A percentile compares a stretch with the other conserved stretches of the same genome.
These are phyloP conservation scores for Erythrophleum fordii DNA, from an alignment of 306 rosid genomes.

Conservation along the genomic window DNA sequence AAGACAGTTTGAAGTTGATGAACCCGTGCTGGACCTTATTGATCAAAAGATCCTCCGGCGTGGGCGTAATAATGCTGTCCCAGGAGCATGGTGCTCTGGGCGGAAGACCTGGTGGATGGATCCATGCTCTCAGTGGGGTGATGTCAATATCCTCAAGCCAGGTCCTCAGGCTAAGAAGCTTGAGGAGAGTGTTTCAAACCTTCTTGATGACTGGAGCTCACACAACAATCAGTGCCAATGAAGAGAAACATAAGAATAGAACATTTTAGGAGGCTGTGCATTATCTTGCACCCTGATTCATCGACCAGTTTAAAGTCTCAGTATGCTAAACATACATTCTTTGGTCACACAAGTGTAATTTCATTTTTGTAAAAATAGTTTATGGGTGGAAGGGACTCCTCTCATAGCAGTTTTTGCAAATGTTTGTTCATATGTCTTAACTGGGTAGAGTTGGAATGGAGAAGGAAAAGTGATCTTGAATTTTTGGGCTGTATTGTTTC, in stretches of 20 bases:
- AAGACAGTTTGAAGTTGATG: conserved; percentile 67
- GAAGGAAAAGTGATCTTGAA: conserved; percentile 36
- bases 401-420: conserved; percentile 37
- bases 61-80: conserved; percentile 51
- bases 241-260: conserved; percentile 36
- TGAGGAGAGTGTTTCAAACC: conserved; percentile 65
- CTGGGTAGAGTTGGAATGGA: conserved; percentile 43
- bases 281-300: conserved; percentile 32
- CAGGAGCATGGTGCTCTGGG: conserved; percentile 88
- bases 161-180: conserved; percentile 82
- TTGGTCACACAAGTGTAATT: conserved; percentile 45
- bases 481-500: conserved; percentile 42
- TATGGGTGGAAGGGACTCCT: conserved; percentile 30
- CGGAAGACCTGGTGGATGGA: conserved; percentile 78
- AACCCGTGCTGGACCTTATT: conserved; percentile 74
- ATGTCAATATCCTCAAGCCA: conserved; percentile 70
- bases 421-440: conserved; percentile 50
- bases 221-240: conserved; percentile 72
- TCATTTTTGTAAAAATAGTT: conserved; percentile 34
- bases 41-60: conserved; percentile 80
- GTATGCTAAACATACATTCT: conserved; percentile 47
- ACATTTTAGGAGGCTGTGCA: conserved; percentile 44
- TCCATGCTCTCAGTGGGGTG: conserved; percentile 92
- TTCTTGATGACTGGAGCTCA: conserved; percentile 74
- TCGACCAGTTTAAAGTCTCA: conserved; percentile 36